Base-by-base conservation (phyloP, 306 rosid genomes). In the Casuarina glauca region DNA sequence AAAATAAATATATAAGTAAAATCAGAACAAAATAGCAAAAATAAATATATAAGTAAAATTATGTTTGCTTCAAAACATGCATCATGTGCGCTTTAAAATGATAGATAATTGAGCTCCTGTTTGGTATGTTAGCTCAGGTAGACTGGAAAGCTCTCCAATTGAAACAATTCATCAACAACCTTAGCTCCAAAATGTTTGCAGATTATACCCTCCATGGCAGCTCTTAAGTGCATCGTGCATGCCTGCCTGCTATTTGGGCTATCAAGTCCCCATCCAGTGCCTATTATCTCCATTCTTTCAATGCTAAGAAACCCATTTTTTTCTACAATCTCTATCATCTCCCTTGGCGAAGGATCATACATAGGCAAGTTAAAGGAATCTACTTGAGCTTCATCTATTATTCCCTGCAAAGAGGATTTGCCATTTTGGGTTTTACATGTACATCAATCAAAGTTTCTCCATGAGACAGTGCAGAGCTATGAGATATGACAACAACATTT, bases 281-380 rank as follows among this genome's bases (percentile, higher is more conserved):
- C 4, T 1, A 32, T 52, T 9, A 55, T 9, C 4, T 76, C 68
- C 70, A 69, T 77, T 77, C 7, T 55, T 38, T 69, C 81, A 3
- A 77, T 77, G 69, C 35, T 69, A 16, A 77, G 69, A 77, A 57
- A 35, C 39, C 81, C 75, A 55, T 69, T 69, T 51, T 43, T 43
- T 26, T 69, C 69, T 11, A 69, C 68, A 2, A 35, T 20, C 43
- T 4, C 32, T 35, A 16, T 36, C 17, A 77, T 20, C 39, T 55
- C 75, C 48, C 44, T 26, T 1, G 75, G 53, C 2, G 75, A 55
- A 32, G 67, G 12, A 20, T 4, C 3, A 32, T 69, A 77, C 1
- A 55, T 0, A 3, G 75, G 80, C 11, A 77, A 8, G 67, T 77
- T 77, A 52, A 77, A 77, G 32, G 52, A 43, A 69, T 77, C 75